Conservation (phyloP, 306 rosid species). For the Parietaria judaica region DNA sequence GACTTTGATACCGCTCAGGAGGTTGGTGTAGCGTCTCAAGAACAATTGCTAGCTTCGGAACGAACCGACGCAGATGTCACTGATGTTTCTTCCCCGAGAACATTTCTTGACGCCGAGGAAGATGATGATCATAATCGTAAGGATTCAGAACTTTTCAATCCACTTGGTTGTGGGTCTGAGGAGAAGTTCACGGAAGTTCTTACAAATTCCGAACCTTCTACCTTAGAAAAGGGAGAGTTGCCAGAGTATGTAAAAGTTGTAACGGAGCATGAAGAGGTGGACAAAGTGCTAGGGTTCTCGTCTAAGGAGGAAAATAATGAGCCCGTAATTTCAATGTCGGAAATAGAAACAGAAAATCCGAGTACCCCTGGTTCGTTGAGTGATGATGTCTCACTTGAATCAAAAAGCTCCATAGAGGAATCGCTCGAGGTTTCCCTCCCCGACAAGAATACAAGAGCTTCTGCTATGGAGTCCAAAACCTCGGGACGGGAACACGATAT, state of each 20-base stretch:
- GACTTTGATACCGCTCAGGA: constrained; percentile 27
- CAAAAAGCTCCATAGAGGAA: constrained; percentile 30
- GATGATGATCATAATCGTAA: constrained; percentile 31
- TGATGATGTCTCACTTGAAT: constrained; percentile 34
- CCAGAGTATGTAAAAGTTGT: constrained; percentile 22
- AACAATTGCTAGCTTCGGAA: constrained; percentile 27
- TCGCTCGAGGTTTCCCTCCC: constrained; percentile 37
- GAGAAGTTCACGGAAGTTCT: constrained; percentile 24
- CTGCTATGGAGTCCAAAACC: constrained; percentile 35
- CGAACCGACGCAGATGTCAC: constrained; percentile 27
- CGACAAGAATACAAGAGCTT: constrained; percentile 31
- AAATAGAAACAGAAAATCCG: constrained; percentile 36
- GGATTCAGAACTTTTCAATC: constrained; percentile 27
- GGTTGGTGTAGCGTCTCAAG: constrained; percentile 26
- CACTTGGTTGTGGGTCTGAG: constrained; percentile 24
- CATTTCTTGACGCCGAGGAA: constrained; percentile 32
- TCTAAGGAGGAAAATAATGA: constrained; percentile 31
- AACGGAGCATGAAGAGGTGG: not conserved
- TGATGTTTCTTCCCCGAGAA: constrained; percentile 24
- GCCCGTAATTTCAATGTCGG: constrained; percentile 30
- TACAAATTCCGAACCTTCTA: constrained; percentile 23
- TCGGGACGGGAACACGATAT: constrained; percentile 31
- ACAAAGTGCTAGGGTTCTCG: constrained; percentile 20
- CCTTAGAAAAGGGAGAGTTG: constrained; percentile 32
- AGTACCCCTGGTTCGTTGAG: constrained; percentile 21